Conservation (phyloP, 176 grass and related monocot species). For the Musa itinerans region DNA sequence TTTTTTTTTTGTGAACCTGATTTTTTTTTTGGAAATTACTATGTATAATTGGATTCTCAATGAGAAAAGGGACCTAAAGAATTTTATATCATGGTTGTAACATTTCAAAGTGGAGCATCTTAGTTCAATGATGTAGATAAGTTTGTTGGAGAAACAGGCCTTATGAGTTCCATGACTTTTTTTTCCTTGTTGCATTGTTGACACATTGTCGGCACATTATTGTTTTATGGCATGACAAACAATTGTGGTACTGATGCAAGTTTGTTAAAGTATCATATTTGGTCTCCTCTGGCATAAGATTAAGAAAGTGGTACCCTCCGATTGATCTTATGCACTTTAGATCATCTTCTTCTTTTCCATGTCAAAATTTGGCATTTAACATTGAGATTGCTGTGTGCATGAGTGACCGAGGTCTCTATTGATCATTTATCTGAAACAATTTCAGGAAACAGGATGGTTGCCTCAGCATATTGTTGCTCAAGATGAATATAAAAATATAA, state of each 20-base stretch:
- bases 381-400: neutral
- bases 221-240: neutral
- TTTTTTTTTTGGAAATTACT: too few species aligned
- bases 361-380: neutral
- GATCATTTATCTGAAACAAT: conserved; percentile 32
- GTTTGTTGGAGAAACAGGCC: too few species aligned
- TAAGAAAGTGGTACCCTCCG: neutral
- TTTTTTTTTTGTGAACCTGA: too few species aligned
- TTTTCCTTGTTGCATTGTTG: neutral
- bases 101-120: too few species aligned
- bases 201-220: neutral
- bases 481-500: conserved; percentile 51
- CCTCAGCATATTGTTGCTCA: conserved; percentile 87
- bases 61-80: too few species aligned
- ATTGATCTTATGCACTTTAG: neutral
- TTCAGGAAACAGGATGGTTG: conserved; percentile 98
- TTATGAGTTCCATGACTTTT: neutral
- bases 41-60: too few species aligned
- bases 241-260: neutral
- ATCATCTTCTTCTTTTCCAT: neutral
- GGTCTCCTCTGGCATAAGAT: neutral
- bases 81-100: too few species aligned
- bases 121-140: too few species aligned
- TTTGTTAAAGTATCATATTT: neutral
- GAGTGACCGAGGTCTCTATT: neutral